Base-by-base conservation (phyloP, 1,139 yeast species). In the Suhomyces guaymorum region DNA sequence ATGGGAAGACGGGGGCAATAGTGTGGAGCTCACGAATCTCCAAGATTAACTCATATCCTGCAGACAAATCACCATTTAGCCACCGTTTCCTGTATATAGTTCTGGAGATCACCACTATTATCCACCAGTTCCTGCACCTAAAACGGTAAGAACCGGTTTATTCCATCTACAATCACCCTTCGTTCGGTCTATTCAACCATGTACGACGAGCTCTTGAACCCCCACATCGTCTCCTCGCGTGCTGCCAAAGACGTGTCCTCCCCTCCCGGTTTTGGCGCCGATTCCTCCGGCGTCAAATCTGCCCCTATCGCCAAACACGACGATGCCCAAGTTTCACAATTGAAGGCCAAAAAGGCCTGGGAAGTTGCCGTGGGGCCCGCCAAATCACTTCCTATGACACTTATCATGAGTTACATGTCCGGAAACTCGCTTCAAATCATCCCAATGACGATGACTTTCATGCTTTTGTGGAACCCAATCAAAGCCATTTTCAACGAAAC, bases 341-440 rank as follows among this genome's bases (percentile, higher is more conserved):
- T 78, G 37, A 79, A 73, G 50, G 57, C 66, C 17, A 77, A 74
- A 54, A 86, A 82, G 54, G 92, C 95, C 0, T 88, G 97, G 96
- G 95, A 87, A 42, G 55, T 85, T 21, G 96, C 97, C 2, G 61
- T 76, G 12, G 80, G 80, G 1, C 97, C 97, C 0, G 88, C 90
- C 3, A 92, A 90, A 55, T 73, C 81, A 15, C 66, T 92, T 18
- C 96, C 97, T 4, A 85, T 89, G 95, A 92, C 88, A 51, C 57
- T 85, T 39, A 66, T 88, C 37, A 88, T 92, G 96, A 80, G 90
- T 42, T 92, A 88, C 59, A 87, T 92, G 89, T 80, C 96, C 2
- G 98, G 98, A 20, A 84, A 85, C 51, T 80, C 95, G 5, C 65
- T 92, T 18, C 97, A 92, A 52, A 74, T 92, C 45, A 89, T 92